Evolutionary conservation across 495 filamentous ascomycete genomes (phyloP).

Genomic region (Podospora fimiseda): DNA sequence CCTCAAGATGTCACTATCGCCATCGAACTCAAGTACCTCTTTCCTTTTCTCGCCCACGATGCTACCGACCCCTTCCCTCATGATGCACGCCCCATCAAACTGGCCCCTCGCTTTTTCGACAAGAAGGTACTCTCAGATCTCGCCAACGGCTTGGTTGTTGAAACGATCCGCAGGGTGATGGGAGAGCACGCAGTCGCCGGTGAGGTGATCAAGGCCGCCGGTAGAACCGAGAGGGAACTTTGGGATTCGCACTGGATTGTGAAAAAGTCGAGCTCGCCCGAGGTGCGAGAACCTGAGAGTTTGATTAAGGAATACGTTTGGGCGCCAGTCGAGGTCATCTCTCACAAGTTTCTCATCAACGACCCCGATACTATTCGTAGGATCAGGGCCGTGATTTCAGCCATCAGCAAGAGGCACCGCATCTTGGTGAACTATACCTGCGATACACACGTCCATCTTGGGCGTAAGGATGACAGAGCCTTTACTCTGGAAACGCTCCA

Average conservation of each 20-base stretch:
- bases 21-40: constrained; percentile 7
- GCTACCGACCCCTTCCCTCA: background rate
- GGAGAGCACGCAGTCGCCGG: constrained; percentile 17
- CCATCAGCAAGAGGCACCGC: constrained; percentile 12
- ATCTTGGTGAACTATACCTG: constrained; percentile 26
- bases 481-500: constrained; percentile 23
- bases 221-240: constrained; percentile 15
- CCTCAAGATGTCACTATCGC: constrained; percentile 1
- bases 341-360: constrained; percentile 19
- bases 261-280: constrained; percentile 28
- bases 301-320: constrained; percentile 14
- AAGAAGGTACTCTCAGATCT: constrained; percentile 4
- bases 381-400: constrained; percentile 14
- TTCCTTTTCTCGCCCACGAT: constrained; percentile 8
- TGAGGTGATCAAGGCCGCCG: constrained; percentile 6
- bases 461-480: constrained; percentile 21
- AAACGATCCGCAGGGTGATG: constrained; percentile 15
- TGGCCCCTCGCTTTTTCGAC: background rate
- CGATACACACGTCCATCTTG: constrained; percentile 29
- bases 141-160: constrained; percentile 11
- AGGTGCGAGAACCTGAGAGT: constrained; percentile 15
- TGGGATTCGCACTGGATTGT: constrained; percentile 29
- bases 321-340: constrained; percentile 27
- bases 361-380: constrained; percentile 11
- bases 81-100: background rate